Evolutionary conservation across 495 filamentous ascomycete species (phyloP).

Genomic region (Penicillium maclennaniae): DNA sequence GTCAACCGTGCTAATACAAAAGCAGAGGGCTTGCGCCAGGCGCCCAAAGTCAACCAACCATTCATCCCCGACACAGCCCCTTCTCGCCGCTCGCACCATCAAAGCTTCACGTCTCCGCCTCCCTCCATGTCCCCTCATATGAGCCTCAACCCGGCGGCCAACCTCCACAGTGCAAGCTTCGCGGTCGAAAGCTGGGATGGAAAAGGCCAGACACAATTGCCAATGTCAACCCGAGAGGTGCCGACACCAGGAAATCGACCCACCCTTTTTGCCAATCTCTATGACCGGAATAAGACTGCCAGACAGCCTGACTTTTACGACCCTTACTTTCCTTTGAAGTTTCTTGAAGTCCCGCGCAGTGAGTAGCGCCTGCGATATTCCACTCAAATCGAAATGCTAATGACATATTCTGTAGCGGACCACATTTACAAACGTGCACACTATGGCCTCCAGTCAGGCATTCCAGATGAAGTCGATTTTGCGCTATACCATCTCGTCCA

Average conservation of each 20-base stretch:
- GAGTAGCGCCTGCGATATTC: slow-evolving; percentile 7
- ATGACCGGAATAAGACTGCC: slow-evolving; percentile 27
- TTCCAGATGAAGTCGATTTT: slow-evolving; percentile 79
- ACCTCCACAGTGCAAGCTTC: slow-evolving; percentile 27
- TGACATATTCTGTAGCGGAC: slow-evolving; percentile 27
- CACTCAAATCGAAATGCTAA: neutral
- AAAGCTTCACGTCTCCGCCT: slow-evolving; percentile 34
- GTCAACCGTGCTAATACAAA: slow-evolving; percentile 12
- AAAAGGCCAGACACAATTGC: slow-evolving; percentile 33
- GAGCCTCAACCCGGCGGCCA: slow-evolving; percentile 29
- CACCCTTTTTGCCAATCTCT: slow-evolving; percentile 27
- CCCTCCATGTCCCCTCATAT: slow-evolving; percentile 24
- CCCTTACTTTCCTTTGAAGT: slow-evolving; percentile 40
- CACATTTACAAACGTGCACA: slow-evolving; percentile 86
- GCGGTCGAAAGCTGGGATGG: slow-evolving; percentile 37
- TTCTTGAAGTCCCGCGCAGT: slow-evolving; percentile 43
- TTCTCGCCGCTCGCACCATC: slow-evolving; percentile 36
- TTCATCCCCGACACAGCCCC: slow-evolving; percentile 45
- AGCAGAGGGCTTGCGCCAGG: slow-evolving; percentile 45
- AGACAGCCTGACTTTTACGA: slow-evolving; percentile 43
- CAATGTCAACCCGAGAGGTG: slow-evolving; percentile 43
- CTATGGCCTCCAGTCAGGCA: slow-evolving; percentile 70
- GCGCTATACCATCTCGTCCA: slow-evolving; percentile 90
- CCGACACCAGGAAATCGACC: slow-evolving; percentile 44
- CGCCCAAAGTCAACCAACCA: slow-evolving; percentile 45